Evolutionary conservation across 495 filamentous ascomycete species (phyloP).

Genomic region (Penicillium riverlandense): DNA sequence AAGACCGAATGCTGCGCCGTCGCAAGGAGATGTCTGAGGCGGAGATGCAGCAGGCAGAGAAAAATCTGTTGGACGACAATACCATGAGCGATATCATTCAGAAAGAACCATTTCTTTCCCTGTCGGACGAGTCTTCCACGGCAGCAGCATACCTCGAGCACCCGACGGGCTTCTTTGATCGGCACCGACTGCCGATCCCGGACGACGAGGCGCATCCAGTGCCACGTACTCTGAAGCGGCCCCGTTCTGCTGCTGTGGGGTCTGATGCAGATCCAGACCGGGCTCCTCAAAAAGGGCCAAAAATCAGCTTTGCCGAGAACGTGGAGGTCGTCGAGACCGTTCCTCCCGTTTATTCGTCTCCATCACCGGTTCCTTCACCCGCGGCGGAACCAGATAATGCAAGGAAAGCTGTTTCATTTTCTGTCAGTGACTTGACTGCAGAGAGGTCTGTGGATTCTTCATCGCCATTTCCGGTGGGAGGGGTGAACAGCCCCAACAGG

Average conservation of each 20-base stretch:
- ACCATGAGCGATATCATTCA: conserved; percentile 74
- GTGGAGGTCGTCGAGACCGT: not conserved
- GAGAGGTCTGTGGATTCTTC: not conserved
- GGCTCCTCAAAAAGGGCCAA: not conserved
- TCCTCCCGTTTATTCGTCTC: too few species aligned
- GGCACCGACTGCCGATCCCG: conserved; percentile 31
- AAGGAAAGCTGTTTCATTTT: too few species aligned
- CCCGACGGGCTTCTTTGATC: conserved; percentile 31
- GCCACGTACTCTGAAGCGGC: not conserved
- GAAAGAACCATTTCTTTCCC: conserved; percentile 57
- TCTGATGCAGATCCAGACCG: conserved; percentile 9
- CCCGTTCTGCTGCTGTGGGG: not conserved
- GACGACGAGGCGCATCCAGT: conserved; percentile 14
- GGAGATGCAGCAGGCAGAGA: conserved; percentile 63
- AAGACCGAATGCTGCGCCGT: conserved; percentile 75
- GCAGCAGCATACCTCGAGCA: conserved; percentile 17
- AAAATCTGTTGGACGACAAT: conserved; percentile 64
- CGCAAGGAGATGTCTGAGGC: conserved; percentile 68
- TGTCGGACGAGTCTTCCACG: conserved; percentile 35
- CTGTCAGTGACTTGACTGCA: not conserved
- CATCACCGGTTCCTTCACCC: too few species aligned
- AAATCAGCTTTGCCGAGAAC: conserved; percentile 7
- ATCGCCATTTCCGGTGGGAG: not conserved
- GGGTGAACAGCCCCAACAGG: not conserved
- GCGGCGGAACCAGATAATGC: too few species aligned